Conservation (phyloP, 495 filamentous ascomycete genomes). For the Penicillium daleae region DNA sequence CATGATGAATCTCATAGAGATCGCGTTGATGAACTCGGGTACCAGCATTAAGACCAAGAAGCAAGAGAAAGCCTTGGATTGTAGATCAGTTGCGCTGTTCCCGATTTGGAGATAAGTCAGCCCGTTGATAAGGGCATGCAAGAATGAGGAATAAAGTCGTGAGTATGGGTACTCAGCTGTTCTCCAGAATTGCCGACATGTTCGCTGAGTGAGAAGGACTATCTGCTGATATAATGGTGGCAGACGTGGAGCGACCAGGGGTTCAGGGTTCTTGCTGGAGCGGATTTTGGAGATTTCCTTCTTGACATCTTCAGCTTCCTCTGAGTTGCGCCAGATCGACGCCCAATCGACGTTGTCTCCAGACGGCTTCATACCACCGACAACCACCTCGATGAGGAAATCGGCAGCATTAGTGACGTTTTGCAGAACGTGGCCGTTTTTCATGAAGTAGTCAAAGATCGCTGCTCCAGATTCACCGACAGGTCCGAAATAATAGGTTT, state of each 20-base stretch:
- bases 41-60: slow-evolving; percentile 81
- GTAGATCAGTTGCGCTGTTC: slow-evolving; percentile 65
- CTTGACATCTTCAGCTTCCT: slow-evolving; percentile 70
- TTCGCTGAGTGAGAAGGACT: slow-evolving; percentile 63
- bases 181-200: slow-evolving; percentile 72
- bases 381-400: slow-evolving; percentile 87
- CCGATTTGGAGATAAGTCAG: slow-evolving; percentile 74
- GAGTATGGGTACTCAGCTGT: slow-evolving; percentile 80
- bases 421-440: slow-evolving; percentile 41
- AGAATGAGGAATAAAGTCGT: slow-evolving; percentile 75
- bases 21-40: slow-evolving; percentile 74
- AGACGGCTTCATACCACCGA: slow-evolving; percentile 68
- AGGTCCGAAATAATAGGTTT: slow-evolving; percentile 69
- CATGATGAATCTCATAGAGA: slow-evolving; percentile 76
- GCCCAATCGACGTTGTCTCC: slow-evolving; percentile 72
- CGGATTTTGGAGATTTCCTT: slow-evolving; percentile 63
- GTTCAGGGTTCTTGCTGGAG: slow-evolving; percentile 57
- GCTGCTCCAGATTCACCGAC: slow-evolving; percentile 58
- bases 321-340: slow-evolving; percentile 73
- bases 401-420: slow-evolving; percentile 74
- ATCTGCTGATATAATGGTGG: slow-evolving; percentile 71
- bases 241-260: slow-evolving; percentile 59
- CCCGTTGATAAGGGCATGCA: slow-evolving; percentile 76
- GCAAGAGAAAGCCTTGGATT: slow-evolving; percentile 80
- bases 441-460: slow-evolving; percentile 58